Base-by-base conservation (phyloP, 768 basidiomycete genomes). In the Boletus reticuloceps region DNA sequence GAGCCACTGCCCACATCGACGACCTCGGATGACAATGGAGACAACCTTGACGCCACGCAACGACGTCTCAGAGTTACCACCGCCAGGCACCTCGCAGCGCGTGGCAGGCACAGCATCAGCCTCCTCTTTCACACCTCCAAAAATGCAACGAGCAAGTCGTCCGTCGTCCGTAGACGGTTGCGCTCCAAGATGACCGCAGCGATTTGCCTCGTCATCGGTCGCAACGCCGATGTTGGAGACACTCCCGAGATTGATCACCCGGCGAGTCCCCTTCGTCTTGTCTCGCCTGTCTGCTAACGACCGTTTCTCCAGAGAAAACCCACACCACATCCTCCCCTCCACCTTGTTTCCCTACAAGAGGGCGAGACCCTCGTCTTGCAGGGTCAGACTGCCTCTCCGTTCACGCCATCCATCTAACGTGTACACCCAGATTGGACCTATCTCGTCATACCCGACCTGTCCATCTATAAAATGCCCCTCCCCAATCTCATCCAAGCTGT, bases 121-220 rank as follows among this genome's bases (percentile, higher is more conserved):
- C 50, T 68, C 1, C 55, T 65, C 19, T 68, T 63, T 34, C 58
- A 60, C 47, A 59, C 50, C 1, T 50, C 60, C 6, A 69, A 69
- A 47, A 69, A 67, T 47, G 40, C 50, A 2, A 68, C 65, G 2
- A 67, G 61, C 58, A 69, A 67, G 36, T 67, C 9, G 11, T 68
- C 20, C 20, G 20, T 20, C 20, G 20, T 20, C 17, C 68, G 67
- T 5, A 45, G 58, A n/a, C 43, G 58, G 13, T 57, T 67, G 3
- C 63, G 65, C 5, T 54, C 65, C 47, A 69, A 69, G 48, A 54
- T 67, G 44, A 55, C 43, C 1, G 48, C 63, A 0, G 68, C 65
- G 1, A 55, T 68, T 14, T 14, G 2, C 14, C 63, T 68, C 10
- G 63, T 69, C 46, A 37, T 67, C 39, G 19, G 20, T 27, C 59